Evolutionary conservation across 1,139 yeast species (phyloP).

Genomic region (Saccharomycopsis hybrid): DNA sequence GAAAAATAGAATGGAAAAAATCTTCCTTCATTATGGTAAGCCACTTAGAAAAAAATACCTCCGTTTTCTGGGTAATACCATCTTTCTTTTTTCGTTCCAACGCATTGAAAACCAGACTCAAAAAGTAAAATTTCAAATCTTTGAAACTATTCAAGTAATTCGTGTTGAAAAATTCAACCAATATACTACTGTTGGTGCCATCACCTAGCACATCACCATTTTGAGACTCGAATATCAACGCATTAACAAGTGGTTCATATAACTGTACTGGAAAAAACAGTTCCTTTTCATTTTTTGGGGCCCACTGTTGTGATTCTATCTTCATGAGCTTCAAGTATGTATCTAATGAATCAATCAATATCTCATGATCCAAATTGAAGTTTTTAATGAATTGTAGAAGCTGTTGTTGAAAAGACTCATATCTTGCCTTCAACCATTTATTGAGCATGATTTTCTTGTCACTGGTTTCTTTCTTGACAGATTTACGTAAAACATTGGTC

Average conservation of each 20-base stretch:
- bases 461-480: conserved; percentile 33
- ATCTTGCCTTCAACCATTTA: conserved; percentile 61
- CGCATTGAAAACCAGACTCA: conserved; percentile 32
- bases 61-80: too few relatives aligned
- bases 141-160: conserved; percentile 48
- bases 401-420: conserved; percentile 45
- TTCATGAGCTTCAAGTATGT: conserved; percentile 55
- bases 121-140: conserved; percentile 65
- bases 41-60: conserved; percentile 30
- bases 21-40: conserved; percentile 33
- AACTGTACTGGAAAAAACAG: conserved; percentile 59
- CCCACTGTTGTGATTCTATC: conserved; percentile 50
- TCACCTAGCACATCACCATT: conserved; percentile 36
- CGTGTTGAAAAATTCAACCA: conserved; percentile 54
- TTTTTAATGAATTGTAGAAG: conserved; percentile 39
- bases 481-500: conserved; percentile 37
- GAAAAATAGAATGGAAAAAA: conserved; percentile 26
- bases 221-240: conserved; percentile 37
- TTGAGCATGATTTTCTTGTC: conserved; percentile 43
- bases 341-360: conserved; percentile 54
- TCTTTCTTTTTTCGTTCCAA: conserved; percentile 1
- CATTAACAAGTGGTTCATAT: conserved; percentile 41
- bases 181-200: conserved; percentile 45
- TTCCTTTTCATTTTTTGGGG: conserved; percentile 41
- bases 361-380: conserved; percentile 31